Conservation (phyloP, 2,329 filamentous ascomycete genomes). For the Arthrobotrys entomopaga region DNA sequence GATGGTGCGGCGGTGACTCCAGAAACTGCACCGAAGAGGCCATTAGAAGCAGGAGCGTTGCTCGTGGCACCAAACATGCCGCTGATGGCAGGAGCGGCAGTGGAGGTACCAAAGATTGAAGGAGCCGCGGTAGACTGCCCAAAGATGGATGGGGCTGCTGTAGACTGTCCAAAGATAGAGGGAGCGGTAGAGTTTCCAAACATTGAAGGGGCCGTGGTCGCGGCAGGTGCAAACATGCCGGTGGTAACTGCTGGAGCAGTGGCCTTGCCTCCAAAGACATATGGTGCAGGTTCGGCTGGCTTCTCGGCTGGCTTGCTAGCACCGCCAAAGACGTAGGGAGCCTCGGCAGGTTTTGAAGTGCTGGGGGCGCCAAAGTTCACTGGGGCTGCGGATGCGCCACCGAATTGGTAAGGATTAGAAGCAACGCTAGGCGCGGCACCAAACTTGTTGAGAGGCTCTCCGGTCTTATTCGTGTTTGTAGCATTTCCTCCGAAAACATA, state of each 20-base stretch:
- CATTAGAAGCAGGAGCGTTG: constrained; percentile 31
- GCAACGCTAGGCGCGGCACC: constrained; percentile 8
- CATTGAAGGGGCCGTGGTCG: constrained; percentile 7
- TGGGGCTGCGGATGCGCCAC: constrained; percentile 20
- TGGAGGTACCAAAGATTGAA: constrained; percentile 30
- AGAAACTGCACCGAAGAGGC: constrained; percentile 51
- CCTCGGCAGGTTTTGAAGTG: constrained; percentile 13
- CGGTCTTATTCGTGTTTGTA: constrained; percentile 2
- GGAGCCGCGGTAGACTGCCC: constrained; percentile 27
- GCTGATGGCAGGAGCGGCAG: constrained; percentile 22
- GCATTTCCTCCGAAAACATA: constrained; percentile 30
- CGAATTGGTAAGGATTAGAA: constrained; percentile 32
- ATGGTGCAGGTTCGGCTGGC: constrained; percentile 24
- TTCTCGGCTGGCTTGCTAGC: constrained; percentile 9
- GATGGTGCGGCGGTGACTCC: constrained; percentile 35
- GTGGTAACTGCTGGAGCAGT: constrained; percentile 18
- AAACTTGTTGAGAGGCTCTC: constrained; percentile 20
- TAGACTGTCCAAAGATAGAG: constrained; percentile 25
- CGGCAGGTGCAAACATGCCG: constrained; percentile 19
- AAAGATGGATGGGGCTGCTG: constrained; percentile 29
- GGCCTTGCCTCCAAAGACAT: constrained; percentile 33
- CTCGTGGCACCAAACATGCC: constrained; percentile 39
- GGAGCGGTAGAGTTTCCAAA: constrained; percentile 40
- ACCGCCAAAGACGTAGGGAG: constrained; percentile 25
- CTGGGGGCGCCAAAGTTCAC: not conserved